phyloP scores from a whole-genome alignment of 306 rosid species.

The Ceratonia siliqua region DNA sequence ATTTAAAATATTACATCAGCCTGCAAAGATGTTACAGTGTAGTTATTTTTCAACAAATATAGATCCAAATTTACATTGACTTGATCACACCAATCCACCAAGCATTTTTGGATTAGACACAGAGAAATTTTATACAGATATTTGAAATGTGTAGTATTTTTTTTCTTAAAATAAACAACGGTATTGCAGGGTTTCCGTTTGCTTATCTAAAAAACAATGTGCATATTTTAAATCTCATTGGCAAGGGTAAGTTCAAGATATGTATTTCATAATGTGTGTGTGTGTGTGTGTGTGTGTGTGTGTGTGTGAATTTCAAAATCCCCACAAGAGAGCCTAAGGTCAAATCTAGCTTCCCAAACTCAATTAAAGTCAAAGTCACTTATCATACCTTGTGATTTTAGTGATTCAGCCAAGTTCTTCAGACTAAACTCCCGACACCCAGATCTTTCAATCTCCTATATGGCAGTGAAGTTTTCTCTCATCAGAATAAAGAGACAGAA shows the following conservation, averaged over 20 bases:
- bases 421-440: constrained; percentile 53
- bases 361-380: constrained; percentile 30
- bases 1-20: constrained; percentile 30
- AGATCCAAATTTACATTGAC: constrained; percentile 18
- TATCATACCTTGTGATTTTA: constrained; percentile 75
- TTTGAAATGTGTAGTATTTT: constrained; percentile 3
- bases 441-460: constrained; percentile 87
- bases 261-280: neutral
- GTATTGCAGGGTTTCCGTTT: too few relatives aligned
- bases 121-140: neutral
- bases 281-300: neutral
- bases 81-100: neutral
- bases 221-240: constrained; percentile 18
- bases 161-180: neutral
- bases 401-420: constrained; percentile 73
- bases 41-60: constrained; percentile 11
- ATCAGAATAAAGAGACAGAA: constrained; percentile 32
- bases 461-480: constrained; percentile 31
- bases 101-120: neutral
- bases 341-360: constrained; percentile 25
- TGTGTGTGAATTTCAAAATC: neutral
- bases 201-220: neutral
- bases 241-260: neutral
- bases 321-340: neutral
- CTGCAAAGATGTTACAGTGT: constrained; percentile 17